Conservation (phyloP, 1,139 yeast species). For the Yamadazyma pseudoaaseri region DNA sequence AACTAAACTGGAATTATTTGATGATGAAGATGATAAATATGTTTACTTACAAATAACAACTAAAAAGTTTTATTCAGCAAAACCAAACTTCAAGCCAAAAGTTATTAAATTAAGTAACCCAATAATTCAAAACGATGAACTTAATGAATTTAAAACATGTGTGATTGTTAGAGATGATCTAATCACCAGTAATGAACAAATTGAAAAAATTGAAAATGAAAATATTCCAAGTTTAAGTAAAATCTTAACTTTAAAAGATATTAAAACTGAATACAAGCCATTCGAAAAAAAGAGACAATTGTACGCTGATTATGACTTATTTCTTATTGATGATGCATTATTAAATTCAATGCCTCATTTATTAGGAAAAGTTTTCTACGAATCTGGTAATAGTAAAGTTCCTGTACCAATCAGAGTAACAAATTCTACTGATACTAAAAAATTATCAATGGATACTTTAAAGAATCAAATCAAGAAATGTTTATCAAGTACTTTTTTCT, state of each 20-base stretch:
- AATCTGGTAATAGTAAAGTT: conserved; percentile 50
- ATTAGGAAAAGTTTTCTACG: conserved; percentile 77
- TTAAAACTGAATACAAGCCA: conserved; percentile 66
- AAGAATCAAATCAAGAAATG: conserved; percentile 60
- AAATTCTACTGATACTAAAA: conserved; percentile 30
- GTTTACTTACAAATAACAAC: conserved; percentile 61
- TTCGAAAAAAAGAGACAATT: conserved; percentile 72
- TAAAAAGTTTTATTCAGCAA: conserved; percentile 60
- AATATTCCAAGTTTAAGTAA: conserved; percentile 47
- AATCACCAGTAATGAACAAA: conserved; percentile 56
- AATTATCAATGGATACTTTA: conserved; percentile 56
- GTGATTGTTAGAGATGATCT: conserved; percentile 69
- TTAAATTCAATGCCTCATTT: conserved; percentile 78
- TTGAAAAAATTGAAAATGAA: conserved; percentile 59
- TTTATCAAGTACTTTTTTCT: conserved; percentile 57
- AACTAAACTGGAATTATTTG: conserved; percentile 35
- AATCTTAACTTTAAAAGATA: conserved; percentile 53
- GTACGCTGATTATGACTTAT: conserved; percentile 60
- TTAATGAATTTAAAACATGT: conserved; percentile 58
- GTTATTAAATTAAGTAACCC: conserved; percentile 55
- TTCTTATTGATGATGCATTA: conserved; percentile 81
- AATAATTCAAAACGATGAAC: conserved; percentile 29
- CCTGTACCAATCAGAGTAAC: conserved; percentile 70
- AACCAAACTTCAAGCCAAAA: conserved; percentile 73
- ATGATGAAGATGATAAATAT: conserved; percentile 50